Evolutionary conservation across 2,329 filamentous ascomycete species (phyloP).

Genomic region (Phialocephala sp.): DNA sequence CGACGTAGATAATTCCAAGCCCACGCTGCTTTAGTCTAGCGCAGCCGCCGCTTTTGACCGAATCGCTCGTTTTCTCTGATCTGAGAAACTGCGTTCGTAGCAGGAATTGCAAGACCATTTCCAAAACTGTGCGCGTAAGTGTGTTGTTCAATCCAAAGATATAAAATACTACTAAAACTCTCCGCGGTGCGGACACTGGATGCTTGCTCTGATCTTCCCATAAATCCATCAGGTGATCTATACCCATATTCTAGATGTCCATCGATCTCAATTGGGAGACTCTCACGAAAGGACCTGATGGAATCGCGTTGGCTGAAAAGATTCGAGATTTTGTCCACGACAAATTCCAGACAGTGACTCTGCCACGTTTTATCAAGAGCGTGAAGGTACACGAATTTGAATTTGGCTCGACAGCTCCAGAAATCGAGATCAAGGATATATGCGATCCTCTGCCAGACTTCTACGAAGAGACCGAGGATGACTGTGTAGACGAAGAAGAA

Average conservation of each 20-base stretch:
- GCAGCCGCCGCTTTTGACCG: background rate
- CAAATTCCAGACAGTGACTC: constrained; percentile 88
- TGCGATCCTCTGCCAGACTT: constrained; percentile 96
- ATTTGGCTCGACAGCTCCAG: constrained; percentile 82
- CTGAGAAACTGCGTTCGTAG: background rate
- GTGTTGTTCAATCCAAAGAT: background rate
- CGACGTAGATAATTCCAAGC: background rate
- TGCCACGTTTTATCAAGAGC: constrained; percentile 95
- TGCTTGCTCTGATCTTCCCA: background rate
- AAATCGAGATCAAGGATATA: constrained; percentile 93
- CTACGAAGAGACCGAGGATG: constrained; percentile 81
- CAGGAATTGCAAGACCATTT: background rate
- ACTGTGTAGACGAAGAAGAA: constrained; percentile 59
- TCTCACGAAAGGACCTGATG: constrained; percentile 87
- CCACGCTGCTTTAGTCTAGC: background rate
- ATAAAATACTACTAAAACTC: background rate
- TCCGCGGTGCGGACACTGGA: background rate
- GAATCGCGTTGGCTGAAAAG: constrained; percentile 78
- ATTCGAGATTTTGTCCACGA: constrained; percentile 95
- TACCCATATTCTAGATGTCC: constrained; percentile 67
- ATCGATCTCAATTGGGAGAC: constrained; percentile 98
- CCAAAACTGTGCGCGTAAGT: background rate
- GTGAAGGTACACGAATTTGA: constrained; percentile 94
- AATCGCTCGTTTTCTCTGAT: background rate
- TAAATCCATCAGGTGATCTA: background rate